Conservation (phyloP, 2,329 filamentous ascomycete species). For the Verticillium dahliae region DNA sequence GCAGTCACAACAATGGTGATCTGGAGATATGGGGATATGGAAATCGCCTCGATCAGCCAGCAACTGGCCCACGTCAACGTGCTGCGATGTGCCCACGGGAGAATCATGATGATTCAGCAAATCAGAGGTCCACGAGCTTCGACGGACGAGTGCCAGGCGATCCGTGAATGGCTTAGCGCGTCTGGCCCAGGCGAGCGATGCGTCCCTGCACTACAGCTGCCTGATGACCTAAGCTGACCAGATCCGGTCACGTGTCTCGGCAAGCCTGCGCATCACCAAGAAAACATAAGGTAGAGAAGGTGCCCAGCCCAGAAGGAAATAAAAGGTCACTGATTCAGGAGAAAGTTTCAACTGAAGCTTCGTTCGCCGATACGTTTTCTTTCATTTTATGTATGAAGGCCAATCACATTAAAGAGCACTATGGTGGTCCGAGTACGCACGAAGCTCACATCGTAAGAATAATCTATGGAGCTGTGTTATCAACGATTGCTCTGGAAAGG, state of each 20-base stretch:
- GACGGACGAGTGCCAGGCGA: background rate
- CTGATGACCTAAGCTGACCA: background rate
- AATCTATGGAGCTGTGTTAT: too few relatives aligned
- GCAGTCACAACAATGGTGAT: background rate
- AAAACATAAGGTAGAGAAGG: too few relatives aligned
- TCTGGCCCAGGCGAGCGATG: background rate
- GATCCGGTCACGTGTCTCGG: background rate
- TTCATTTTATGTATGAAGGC: too few relatives aligned
- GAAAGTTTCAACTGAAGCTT: too few relatives aligned
- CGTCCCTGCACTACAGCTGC: background rate
- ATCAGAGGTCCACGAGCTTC: background rate
- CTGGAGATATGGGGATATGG: background rate
- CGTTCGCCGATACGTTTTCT: too few relatives aligned
- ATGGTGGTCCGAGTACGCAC: too few relatives aligned
- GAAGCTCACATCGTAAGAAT: too few relatives aligned
- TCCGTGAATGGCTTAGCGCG: background rate
- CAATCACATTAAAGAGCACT: too few relatives aligned
- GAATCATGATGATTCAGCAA: background rate
- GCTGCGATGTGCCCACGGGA: background rate
- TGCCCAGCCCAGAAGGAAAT: too few relatives aligned
- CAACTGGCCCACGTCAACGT: background rate
- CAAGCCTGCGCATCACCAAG: background rate
- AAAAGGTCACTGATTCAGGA: too few relatives aligned
- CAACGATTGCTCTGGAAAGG: too few relatives aligned
- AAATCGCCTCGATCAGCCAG: background rate